Percentiles rank a stretch among this genome's conserved stretches.
Conservation (phyloP, 768 basidiomycete species). For the Boletales sp. region DNA sequence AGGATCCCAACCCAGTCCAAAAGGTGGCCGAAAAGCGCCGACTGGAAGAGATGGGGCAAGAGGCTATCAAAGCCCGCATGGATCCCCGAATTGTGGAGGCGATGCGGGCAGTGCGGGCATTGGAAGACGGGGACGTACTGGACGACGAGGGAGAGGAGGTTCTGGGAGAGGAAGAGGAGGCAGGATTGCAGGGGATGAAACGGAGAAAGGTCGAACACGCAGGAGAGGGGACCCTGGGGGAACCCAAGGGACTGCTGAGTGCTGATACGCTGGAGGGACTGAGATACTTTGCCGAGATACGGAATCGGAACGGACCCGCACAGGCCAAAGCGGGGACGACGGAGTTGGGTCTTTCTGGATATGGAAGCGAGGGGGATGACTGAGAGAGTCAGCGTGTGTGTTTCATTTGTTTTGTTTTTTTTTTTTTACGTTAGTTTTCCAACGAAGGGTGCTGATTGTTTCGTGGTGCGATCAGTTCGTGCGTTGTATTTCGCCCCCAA, state of each 20-base stretch:
- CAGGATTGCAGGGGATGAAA: slow-evolving; percentile 34
- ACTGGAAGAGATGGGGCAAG: slow-evolving; percentile 79
- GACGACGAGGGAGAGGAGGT: slow-evolving; percentile 34
- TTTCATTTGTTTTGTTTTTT: no score
- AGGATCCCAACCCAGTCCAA: slow-evolving; percentile 93
- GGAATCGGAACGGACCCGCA: slow-evolving; percentile 53
- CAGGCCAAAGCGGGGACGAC: slow-evolving; percentile 30
- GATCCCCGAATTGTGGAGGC: slow-evolving; percentile 89
- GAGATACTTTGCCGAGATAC: slow-evolving; percentile 87
- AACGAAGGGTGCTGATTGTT: no score
- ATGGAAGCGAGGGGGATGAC: slow-evolving; percentile 73
- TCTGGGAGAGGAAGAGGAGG: slow-evolving; percentile 32
- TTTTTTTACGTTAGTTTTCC: no score
- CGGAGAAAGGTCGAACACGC: slow-evolving; percentile 31
- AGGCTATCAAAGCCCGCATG: slow-evolving; percentile 81
- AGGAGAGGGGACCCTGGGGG: slow-evolving; percentile 27
- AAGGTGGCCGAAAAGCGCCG: slow-evolving; percentile 83
- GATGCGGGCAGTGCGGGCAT: slow-evolving; percentile 76
- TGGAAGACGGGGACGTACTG: slow-evolving; percentile 72
- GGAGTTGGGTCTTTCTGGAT: slow-evolving; percentile 65
- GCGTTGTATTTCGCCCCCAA: not conserved
- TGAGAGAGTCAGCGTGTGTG: slow-evolving; percentile 5
- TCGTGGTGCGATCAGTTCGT: not conserved
- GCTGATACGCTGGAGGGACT: slow-evolving; percentile 86
- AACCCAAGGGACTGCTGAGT: slow-evolving; percentile 62